Conservation (phyloP, 2,329 filamentous ascomycete species). For the Microsporum ferrugineum region DNA sequence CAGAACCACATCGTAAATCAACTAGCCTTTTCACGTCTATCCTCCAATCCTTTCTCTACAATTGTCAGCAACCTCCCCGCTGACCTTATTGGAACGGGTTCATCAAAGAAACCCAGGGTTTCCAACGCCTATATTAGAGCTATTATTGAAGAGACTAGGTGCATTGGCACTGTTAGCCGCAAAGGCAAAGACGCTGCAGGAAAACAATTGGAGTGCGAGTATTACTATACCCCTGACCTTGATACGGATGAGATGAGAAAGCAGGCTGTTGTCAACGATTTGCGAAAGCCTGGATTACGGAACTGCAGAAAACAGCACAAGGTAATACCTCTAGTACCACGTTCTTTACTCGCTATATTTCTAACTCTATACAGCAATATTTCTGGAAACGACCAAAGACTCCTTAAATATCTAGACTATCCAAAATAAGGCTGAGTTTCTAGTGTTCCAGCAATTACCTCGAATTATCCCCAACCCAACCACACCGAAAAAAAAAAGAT, state of each 20-base stretch:
- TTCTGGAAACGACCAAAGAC: slow-evolving; percentile 55
- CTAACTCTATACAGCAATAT: slow-evolving; percentile 47
- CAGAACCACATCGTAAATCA: slow-evolving; percentile 88
- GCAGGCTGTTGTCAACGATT: slow-evolving; percentile 69
- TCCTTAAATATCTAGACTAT: not conserved
- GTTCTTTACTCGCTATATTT: slow-evolving; percentile 6
- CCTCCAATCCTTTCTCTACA: slow-evolving; percentile 78
- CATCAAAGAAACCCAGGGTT: slow-evolving; percentile 29
- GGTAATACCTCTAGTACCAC: slow-evolving; percentile 44
- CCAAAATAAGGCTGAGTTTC: not conserved
- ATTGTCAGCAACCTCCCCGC: slow-evolving; percentile 77
- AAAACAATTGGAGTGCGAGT: slow-evolving; percentile 86
- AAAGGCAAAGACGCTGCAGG: slow-evolving; percentile 94
- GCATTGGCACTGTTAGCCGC: slow-evolving; percentile 77
- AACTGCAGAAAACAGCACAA: slow-evolving; percentile 94
- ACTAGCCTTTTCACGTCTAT: slow-evolving; percentile 83
- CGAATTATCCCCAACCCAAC: not conserved
- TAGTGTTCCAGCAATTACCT: not conserved
- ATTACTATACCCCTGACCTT: slow-evolving; percentile 85
- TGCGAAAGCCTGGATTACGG: slow-evolving; percentile 79
- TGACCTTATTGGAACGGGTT: slow-evolving; percentile 43
- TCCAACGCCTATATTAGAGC: slow-evolving; percentile 54
- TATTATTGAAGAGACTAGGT: slow-evolving; percentile 62
- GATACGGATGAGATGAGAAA: slow-evolving; percentile 69
- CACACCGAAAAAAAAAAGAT: not conserved